Base-by-base conservation (phyloP, 1,284 basidiomycete species). In the Mycosarcoma maydis region DNA sequence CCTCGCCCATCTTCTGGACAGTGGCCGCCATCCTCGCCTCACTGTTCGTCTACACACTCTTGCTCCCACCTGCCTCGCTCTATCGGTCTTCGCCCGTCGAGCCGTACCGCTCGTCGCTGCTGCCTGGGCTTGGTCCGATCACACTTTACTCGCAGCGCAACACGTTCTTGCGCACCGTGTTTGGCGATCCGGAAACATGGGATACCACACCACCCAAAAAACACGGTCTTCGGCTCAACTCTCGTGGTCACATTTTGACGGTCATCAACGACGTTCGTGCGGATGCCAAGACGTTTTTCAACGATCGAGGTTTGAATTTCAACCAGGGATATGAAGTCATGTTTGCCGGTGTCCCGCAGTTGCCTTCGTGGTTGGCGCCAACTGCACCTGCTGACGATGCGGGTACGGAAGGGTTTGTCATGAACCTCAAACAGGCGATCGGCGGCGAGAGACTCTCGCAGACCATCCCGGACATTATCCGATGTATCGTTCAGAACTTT, bases 241-340 rank as follows among this genome's bases (percentile, higher is more conserved):
- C 55, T 9, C 42, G 62, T 11, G 30, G 32, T 26, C 57, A 69
- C 45, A 45, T 73, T 59, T 44, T 73, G 48, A 69, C 64, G 26
- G 41, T 70, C 42, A 50, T 48, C 40, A 61, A 58, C 55, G 53
- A 70, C 33, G 48, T 58, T 9, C 20, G 29, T 11, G 20, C 49
- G 16, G 71, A 69, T 22, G 62, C 52, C 24, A 62, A 67, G 53
- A 67, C 58, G 9, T 75, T 75, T 20, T 75, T 75, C 57, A 42
- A 72, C 52, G 61, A 72, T 44, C 55, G 72, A 7, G 54, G 46
- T 2, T 42, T 68, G 33, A 37, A 72, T 32, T 75, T 75, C 30
- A 57, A 61, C 22, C 33, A 57, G 9, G 72, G 47, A 3, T 73
- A 69, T 40, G 54, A 65, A 30, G 45, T 61, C 22, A 57, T 73